Evolutionary conservation across 306 rosid genomes (phyloP).

Genomic region (Malus domestica): DNA sequence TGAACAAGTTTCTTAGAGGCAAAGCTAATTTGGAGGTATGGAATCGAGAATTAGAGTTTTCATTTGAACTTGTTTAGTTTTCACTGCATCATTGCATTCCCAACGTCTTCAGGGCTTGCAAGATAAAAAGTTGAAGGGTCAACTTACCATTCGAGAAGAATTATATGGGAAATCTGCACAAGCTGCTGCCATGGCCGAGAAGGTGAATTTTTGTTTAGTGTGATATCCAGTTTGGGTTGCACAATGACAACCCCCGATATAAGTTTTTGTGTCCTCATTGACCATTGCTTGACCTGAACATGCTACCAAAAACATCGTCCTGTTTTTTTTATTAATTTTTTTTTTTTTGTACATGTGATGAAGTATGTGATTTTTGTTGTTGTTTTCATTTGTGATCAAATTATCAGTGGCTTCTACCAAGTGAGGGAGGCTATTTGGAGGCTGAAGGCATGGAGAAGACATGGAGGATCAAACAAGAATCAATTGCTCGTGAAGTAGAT

Average conservation of each 20-base stretch:
- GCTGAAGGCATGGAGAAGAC: no score
- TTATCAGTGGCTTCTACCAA: constrained; percentile 63
- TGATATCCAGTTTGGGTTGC: neutral
- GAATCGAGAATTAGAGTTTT: neutral
- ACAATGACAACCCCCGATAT: no score
- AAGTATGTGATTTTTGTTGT: neutral
- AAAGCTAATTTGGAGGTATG: constrained; percentile 61
- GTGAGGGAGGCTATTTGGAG: constrained; percentile 8
- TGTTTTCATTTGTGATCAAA: neutral
- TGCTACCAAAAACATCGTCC: no score
- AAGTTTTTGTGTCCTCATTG: no score
- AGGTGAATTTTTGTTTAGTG: constrained; percentile 33
- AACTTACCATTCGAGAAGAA: constrained; percentile 49
- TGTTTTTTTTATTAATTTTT: no score
- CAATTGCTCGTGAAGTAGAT: constrained; percentile 40
- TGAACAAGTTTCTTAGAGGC: constrained; percentile 82
- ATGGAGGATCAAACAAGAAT: no score
- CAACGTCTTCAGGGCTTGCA: constrained; percentile 40
- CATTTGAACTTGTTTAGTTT: neutral
- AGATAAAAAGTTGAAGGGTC: constrained; percentile 74
- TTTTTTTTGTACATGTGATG: no score
- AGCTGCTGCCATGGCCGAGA: constrained; percentile 69
- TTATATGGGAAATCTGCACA: constrained; percentile 60
- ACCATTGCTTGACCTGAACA: no score
- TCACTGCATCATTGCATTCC: neutral